Evolutionary conservation across 1,139 yeast genomes (phyloP).

Genomic region (Taphrina betulina): DNA sequence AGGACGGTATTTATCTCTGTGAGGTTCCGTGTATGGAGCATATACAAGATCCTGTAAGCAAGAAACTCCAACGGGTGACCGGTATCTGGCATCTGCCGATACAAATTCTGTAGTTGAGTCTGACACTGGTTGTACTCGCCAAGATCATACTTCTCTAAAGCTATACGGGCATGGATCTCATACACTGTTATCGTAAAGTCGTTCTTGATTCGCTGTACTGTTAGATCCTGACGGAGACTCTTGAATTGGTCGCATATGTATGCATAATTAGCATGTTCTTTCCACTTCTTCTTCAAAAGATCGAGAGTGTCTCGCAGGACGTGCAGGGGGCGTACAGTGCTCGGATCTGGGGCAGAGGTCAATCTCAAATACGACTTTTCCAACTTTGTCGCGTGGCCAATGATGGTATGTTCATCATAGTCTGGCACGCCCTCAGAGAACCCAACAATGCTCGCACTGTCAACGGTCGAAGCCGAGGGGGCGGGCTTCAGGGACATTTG

Average conservation of each 20-base stretch:
- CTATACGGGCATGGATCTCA: constrained; percentile 83
- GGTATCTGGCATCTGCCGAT: constrained; percentile 34
- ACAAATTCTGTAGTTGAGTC: constrained; percentile 61
- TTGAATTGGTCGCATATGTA: constrained; percentile 87
- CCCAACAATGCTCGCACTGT: constrained; percentile 28
- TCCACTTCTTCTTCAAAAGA: constrained; percentile 57
- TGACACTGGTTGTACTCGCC: constrained; percentile 97
- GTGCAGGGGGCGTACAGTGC: constrained; percentile 68
- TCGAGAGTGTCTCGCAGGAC: constrained; percentile 61
- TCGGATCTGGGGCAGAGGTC: constrained; percentile 90
- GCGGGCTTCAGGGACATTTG: not conserved
- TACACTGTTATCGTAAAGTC: constrained; percentile 77
- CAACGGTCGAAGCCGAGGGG: not conserved
- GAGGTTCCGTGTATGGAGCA: constrained; percentile 69
- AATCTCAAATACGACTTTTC: constrained; percentile 80
- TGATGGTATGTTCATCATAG: constrained; percentile 46
- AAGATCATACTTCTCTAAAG: constrained; percentile 69
- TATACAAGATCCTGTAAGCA: constrained; percentile 73
- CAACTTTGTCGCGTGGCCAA: constrained; percentile 64
- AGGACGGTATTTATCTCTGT: constrained; percentile 43
- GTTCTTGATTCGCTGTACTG: constrained; percentile 84
- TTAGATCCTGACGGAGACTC: constrained; percentile 86
- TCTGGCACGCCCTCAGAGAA: constrained; percentile 32
- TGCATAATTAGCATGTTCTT: constrained; percentile 58
- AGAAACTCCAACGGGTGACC: constrained; percentile 61